Base-by-base conservation (phyloP, 441 rosid genomes). In the Bruguiera hainesii region DNA sequence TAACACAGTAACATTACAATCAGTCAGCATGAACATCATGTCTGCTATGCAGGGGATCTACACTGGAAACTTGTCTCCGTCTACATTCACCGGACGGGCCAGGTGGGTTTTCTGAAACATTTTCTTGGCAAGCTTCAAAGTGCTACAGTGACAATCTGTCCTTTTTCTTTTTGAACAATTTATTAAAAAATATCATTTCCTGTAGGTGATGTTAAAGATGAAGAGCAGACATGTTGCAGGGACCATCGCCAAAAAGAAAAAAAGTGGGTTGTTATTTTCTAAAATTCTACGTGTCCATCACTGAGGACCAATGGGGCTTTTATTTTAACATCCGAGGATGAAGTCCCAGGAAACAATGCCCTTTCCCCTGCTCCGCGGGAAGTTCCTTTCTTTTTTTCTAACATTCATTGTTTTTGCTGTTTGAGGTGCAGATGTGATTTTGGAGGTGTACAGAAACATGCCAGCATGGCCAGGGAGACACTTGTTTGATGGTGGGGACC, bases 381-480 rank as follows among this genome's bases (percentile, higher is more conserved):
- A 20, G 21, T 6, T 31, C 6, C 1, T 26, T 31, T 6, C 6
- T 31, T 6, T 31, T 6, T 31, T 6, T 31, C 6, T 6, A 6
- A 20, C 11, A 8, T 53, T 53, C 15, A 1, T 53, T 25, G 20
- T 25, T 51, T 20, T 20, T 0, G 33, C 48, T 30, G 65, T 42
- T 26, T 58, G 50, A 10, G 31, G 29, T 68, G 75, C 89, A 90
- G 98, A 80, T 81, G 83, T 85, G 61, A 89, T 93, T 60, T 11
- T 86, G 60, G 96, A 86, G 60, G 93, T 93, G 28, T 81, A 80
- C 80, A 85, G 76, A 66, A 88, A 86, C 71, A 67, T 90, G 83
- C 81, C 96, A 1, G 92, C 98, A 37, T 93, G 98, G 98, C 90
- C 96, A 0, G 98, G 98, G 11, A 86, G 98, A 72, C 90, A 86